Base-by-base conservation (phyloP, 1,284 basidiomycete species). In the Ustilago bromivora region DNA sequence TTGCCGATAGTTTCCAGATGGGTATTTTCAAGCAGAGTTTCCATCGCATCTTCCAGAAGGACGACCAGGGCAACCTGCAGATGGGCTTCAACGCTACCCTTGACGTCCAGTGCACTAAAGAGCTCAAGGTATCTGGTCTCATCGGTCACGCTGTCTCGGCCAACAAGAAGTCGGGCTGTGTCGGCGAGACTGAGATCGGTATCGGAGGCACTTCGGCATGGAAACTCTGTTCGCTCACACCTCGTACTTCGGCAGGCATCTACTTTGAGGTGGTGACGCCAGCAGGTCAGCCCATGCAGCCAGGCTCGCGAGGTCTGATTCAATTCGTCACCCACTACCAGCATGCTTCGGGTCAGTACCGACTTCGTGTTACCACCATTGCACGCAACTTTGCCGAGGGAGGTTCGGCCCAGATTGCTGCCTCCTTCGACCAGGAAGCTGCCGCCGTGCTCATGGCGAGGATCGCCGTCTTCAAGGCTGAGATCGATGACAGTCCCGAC, bases 81-180 rank as follows among this genome's bases (percentile, higher is more conserved):
- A 98, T 99, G 96, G 96, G 96, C 74, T 99, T 99, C 89, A 99
- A 99, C 83, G 96, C 95, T 8, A 99, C 96, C 0, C 96, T 99
- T 82, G 96, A 99, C 86, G 96, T 99, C 40, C 93, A 95, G 90
- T 98, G 96, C 4, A 98, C 96, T 57, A 99, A 99, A 89, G 97
- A 99, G 87, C 91, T 99, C 82, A 97, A 96, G 87, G 95, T 99
- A 6, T 98, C 96, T 3, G 97, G 97, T 57, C 90, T 99, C 62
- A 99, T 99, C 76, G 96, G 96, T 1, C 97, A 99, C 84, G 95
- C 94, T 55, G 96, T 98, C 87, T 98, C 95, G 52, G 94, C 94
- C 51, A 95, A 93, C 82, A 98, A 98, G 88, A 99, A 99, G 87
- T 95, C 95, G 0, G 91, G 91, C 0, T 98, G 94, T 82, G 97